Evolutionary conservation across 139 green algal genomes (phyloP).

Genomic region (Klebsormidium nitens): DNA sequence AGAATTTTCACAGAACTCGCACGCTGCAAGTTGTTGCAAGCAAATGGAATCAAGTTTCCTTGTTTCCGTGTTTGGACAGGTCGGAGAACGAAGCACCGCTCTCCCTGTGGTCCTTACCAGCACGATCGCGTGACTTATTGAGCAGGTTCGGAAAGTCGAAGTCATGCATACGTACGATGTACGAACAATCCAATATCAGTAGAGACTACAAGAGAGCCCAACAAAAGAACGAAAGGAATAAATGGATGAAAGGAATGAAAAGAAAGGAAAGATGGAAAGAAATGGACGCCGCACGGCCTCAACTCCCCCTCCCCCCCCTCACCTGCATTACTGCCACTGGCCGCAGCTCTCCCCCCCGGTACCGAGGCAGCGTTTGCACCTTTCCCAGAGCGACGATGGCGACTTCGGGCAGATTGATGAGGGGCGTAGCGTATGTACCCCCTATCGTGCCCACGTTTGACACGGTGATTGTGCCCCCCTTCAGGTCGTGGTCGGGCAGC

Average conservation of each 20-base stretch:
- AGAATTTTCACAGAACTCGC: too few species aligned
- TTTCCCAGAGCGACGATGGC: conserved; percentile 81
- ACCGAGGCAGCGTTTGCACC: conserved; percentile 43
- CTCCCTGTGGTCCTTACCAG: too few species aligned
- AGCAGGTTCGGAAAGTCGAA: too few species aligned
- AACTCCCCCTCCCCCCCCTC: background rate
- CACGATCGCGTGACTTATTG: too few species aligned
- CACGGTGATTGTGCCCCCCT: conserved; percentile 72
- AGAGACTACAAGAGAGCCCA: too few species aligned
- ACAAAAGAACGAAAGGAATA: background rate
- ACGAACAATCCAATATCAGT: too few species aligned
- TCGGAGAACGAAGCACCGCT: too few species aligned
- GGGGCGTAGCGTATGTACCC: conserved; percentile 69
- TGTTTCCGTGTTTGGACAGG: too few species aligned
- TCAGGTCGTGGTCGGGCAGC: conserved; percentile 58
- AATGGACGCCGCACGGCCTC: background rate
- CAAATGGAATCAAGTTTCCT: too few species aligned
- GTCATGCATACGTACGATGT: too few species aligned
- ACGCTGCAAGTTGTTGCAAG: too few species aligned
- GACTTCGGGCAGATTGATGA: conserved; percentile 65
- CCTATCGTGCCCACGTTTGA: conserved; percentile 87
- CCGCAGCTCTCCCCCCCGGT: background rate
- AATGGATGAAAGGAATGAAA: background rate
- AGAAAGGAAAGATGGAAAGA: background rate
- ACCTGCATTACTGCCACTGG: conserved; percentile 35